A percentile compares a stretch with the other conserved stretches of the same genome.
phyloP scores from a whole-genome alignment of 345 rosid genomes.

The Dimocarpus longan region DNA sequence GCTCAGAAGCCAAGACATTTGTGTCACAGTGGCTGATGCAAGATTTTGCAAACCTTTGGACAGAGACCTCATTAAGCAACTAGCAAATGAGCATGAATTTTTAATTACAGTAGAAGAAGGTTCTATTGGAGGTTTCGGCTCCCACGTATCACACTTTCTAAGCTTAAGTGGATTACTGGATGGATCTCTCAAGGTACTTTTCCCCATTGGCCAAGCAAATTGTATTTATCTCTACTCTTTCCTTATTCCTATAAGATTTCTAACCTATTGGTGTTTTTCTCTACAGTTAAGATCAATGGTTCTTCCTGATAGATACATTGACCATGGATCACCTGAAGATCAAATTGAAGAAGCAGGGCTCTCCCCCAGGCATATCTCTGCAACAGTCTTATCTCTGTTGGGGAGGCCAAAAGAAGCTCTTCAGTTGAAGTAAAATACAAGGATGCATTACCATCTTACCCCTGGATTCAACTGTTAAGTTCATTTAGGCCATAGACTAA shows the following conservation, averaged over 20 bases:
- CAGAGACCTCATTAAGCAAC: slow-evolving; percentile 52
- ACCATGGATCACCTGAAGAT: slow-evolving; percentile 59
- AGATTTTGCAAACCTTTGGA: slow-evolving; percentile 95
- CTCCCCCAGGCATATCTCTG: slow-evolving; percentile 60
- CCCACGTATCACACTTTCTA: slow-evolving; percentile 80
- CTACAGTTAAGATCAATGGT: slow-evolving; percentile 70
- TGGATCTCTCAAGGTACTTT: slow-evolving; percentile 69
- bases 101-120: slow-evolving; percentile 88
- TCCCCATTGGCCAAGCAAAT: slow-evolving; percentile 5
- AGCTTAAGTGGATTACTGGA: slow-evolving; percentile 73
- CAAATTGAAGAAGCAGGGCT: slow-evolving; percentile 69
- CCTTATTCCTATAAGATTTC: neutral
- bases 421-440: slow-evolving; percentile 35
- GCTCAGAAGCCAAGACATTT: slow-evolving; percentile 44
- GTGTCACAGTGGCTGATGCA: slow-evolving; percentile 80
- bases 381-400: slow-evolving; percentile 59
- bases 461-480: neutral
- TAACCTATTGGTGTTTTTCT: slow-evolving; percentile 10
- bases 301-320: slow-evolving; percentile 76
- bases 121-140: slow-evolving; percentile 83
- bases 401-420: slow-evolving; percentile 63
- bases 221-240: neutral
- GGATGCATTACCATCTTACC: slow-evolving; percentile 11
- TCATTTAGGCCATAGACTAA: slow-evolving; percentile 11
- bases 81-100: slow-evolving; percentile 76